Evolutionary conservation across 352 stramenopile species (phyloP).

Genomic region (Globisporangium recalcitrans): DNA sequence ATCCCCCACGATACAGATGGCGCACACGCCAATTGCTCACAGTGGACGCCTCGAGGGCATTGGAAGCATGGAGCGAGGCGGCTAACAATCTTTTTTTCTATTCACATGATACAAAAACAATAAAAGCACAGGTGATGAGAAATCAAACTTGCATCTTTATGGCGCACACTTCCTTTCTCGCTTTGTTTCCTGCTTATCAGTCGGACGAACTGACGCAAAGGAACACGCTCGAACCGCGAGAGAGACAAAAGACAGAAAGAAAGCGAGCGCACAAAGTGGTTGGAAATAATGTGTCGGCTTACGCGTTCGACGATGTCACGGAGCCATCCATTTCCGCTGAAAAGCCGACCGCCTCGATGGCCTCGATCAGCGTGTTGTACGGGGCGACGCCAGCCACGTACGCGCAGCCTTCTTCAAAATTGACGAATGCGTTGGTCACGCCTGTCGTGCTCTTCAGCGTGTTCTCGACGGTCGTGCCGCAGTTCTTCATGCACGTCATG

Average conservation of each 20-base stretch:
- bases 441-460: slow-evolving; percentile 42
- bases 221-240: slow-evolving; percentile 10
- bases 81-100: slow-evolving; percentile 19
- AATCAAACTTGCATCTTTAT: slow-evolving; percentile 3
- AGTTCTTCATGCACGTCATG: slow-evolving; percentile 90
- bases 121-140: slow-evolving; percentile 13
- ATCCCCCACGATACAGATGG: too few species aligned
- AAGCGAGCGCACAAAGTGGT: slow-evolving; percentile 4
- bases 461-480: slow-evolving; percentile 76
- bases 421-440: slow-evolving; percentile 72
- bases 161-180: neutral
- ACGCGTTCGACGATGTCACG: slow-evolving; percentile 43
- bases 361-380: slow-evolving; percentile 45
- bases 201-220: neutral
- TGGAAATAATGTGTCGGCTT: slow-evolving; percentile 26
- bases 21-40: too few species aligned
- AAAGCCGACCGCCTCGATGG: slow-evolving; percentile 67
- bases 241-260: neutral
- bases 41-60: too few species aligned
- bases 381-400: slow-evolving; percentile 65
- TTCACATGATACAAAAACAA: neutral
- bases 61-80: neutral
- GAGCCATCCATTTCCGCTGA: slow-evolving; percentile 41
- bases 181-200: neutral
- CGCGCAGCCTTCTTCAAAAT: slow-evolving; percentile 66